Evolutionary conservation across 2,329 filamentous ascomycete species (phyloP).

Genomic region (Ophiostoma ulmi): DNA sequence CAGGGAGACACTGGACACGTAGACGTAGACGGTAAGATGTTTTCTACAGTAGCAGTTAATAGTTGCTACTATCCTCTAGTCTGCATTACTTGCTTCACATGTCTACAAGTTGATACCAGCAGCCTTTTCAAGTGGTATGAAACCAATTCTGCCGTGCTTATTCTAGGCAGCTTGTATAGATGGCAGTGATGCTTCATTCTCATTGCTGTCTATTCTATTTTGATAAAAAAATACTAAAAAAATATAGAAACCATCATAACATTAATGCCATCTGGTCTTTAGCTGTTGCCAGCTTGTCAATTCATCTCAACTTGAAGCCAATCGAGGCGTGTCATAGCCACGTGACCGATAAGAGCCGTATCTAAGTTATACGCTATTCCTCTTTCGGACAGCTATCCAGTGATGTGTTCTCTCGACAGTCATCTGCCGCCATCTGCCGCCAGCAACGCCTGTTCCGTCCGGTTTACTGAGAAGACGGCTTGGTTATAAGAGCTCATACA

Average conservation of each 20-base stretch:
- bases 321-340: neutral
- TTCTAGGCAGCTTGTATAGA: neutral
- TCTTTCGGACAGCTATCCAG: conserved; percentile 25
- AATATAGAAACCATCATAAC: neutral
- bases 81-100: neutral
- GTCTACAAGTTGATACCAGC: neutral
- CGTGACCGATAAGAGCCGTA: conserved; percentile 9
- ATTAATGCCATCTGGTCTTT: neutral
- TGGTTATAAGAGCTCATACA: conserved; percentile 17
- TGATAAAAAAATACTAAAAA: neutral
- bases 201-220: neutral
- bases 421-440: conserved; percentile 13
- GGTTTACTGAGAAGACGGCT: conserved; percentile 19
- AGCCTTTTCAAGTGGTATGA: neutral
- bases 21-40: neutral
- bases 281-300: neutral
- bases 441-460: conserved; percentile 14
- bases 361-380: conserved; percentile 16
- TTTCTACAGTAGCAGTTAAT: neutral
- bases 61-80: neutral
- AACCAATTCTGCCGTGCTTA: neutral
- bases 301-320: neutral
- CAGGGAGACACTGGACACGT: conserved; percentile 18
- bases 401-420: conserved; percentile 23
- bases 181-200: no score